phyloP scores from a whole-genome alignment of 75 land plant species.

The Sequoia sempervirens region DNA sequence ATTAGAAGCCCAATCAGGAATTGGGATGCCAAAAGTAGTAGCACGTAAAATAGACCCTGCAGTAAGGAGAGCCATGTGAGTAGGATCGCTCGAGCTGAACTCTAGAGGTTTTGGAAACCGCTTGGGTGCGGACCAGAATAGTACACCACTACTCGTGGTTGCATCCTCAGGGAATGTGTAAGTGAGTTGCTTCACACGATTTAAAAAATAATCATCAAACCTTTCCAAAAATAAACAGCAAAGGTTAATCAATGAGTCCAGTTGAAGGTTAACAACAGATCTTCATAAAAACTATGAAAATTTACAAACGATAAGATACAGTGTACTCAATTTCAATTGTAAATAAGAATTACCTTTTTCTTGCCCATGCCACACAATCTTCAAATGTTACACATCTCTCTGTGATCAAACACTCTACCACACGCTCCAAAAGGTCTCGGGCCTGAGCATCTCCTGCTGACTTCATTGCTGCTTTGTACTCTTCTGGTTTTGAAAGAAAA shows the following conservation, averaged over 20 bases:
- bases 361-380: conserved; percentile 83
- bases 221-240: conserved; percentile 14
- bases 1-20: conserved; percentile 74
- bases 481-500: conserved; percentile 55
- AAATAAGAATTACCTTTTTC: conserved; percentile 45
- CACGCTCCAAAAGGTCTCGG: conserved; percentile 74
- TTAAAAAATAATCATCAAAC: conserved; percentile 92
- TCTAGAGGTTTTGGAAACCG: conserved; percentile 74
- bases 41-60: conserved; percentile 79
- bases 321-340: neutral
- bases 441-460: conserved; percentile 91
- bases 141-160: conserved; percentile 67
- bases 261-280: neutral
- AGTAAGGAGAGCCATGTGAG: conserved; percentile 56
- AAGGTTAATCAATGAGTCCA: neutral
- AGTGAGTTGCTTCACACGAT: conserved; percentile 89
- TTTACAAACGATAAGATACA: neutral
- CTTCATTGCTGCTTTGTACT: conserved; percentile 62
- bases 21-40: conserved; percentile 66
- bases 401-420: conserved; percentile 72
- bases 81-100: conserved; percentile 55
- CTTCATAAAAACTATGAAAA: neutral
- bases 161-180: conserved; percentile 94
- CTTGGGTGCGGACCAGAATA: conserved; percentile 80
- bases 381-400: conserved; percentile 75